Evolutionary conservation across 2,329 filamentous ascomycete genomes (phyloP).

Genomic region (Trichoderma afroharzianum): DNA sequence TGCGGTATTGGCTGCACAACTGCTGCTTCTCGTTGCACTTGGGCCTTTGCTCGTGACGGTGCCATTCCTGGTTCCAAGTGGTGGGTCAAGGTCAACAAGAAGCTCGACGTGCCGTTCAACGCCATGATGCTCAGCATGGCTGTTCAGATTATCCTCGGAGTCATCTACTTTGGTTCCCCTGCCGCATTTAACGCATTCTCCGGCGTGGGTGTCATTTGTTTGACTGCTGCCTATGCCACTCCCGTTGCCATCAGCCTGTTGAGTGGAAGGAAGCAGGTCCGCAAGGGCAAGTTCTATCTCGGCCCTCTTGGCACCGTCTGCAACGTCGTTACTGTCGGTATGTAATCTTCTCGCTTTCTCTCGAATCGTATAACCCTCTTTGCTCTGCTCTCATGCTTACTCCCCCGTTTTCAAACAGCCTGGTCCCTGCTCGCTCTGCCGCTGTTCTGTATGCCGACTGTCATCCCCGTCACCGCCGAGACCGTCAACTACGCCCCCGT

Average conservation of each 20-base stretch:
- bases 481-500: constrained; percentile 72
- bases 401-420: constrained; percentile 33
- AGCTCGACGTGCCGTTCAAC: constrained; percentile 63
- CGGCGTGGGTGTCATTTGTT: constrained; percentile 65
- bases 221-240: constrained; percentile 64
- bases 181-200: constrained; percentile 72
- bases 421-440: constrained; percentile 68
- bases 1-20: constrained; percentile 69
- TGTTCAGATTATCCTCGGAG: constrained; percentile 59
- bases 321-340: constrained; percentile 64
- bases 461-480: constrained; percentile 53
- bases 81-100: constrained; percentile 61
- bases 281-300: constrained; percentile 56
- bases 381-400: neutral
- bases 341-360: constrained; percentile 26
- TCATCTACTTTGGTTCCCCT: constrained; percentile 66
- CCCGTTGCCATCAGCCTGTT: constrained; percentile 64
- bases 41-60: constrained; percentile 68
- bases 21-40: constrained; percentile 63
- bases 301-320: constrained; percentile 57
- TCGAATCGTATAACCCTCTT: neutral
- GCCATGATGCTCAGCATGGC: constrained; percentile 70
- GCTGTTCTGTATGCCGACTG: constrained; percentile 69
- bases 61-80: constrained; percentile 60
- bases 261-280: constrained; percentile 57